Percentiles rank a stretch among this genome's conserved stretches.
Conservation (phyloP, 2,329 filamentous ascomycete genomes). For the Paraconiothyrium sp. region DNA sequence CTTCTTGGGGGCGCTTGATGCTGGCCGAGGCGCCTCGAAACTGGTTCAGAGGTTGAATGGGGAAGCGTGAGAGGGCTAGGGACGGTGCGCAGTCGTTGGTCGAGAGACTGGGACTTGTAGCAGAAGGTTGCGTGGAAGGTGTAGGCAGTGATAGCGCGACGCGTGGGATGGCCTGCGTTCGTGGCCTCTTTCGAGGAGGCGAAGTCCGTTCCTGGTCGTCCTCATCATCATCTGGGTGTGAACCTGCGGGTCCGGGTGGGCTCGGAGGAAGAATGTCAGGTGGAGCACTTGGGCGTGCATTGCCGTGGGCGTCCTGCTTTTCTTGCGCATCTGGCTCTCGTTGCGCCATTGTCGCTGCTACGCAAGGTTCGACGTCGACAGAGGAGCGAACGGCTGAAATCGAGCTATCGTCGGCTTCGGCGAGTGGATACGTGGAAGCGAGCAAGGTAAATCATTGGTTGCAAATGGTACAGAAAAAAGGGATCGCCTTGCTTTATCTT, state of each 20-base stretch:
- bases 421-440: too few relatives aligned
- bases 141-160: slow-evolving; percentile 17
- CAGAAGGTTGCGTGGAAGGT: slow-evolving; percentile 7
- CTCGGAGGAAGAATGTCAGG: slow-evolving; percentile 17
- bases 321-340: neutral
- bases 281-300: neutral
- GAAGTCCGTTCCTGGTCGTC: slow-evolving; percentile 15
- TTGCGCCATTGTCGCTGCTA: neutral
- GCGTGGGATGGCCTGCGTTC: slow-evolving; percentile 45
- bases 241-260: slow-evolving; percentile 8
- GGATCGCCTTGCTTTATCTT: neutral
- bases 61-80: slow-evolving; percentile 25
- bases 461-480: too few relatives aligned
- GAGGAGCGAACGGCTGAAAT: too few relatives aligned
- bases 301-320: neutral
- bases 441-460: too few relatives aligned
- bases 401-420: too few relatives aligned
- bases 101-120: neutral
- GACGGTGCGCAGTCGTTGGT: slow-evolving; percentile 3
- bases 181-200: slow-evolving; percentile 42
- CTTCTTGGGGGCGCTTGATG: slow-evolving; percentile 70
- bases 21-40: slow-evolving; percentile 46
- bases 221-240: slow-evolving; percentile 18
- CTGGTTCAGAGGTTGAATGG: slow-evolving; percentile 43
- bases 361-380: too few relatives aligned